Evolutionary conservation across 2,329 filamentous ascomycete species (phyloP).

Genomic region (Penicillium sp.): DNA sequence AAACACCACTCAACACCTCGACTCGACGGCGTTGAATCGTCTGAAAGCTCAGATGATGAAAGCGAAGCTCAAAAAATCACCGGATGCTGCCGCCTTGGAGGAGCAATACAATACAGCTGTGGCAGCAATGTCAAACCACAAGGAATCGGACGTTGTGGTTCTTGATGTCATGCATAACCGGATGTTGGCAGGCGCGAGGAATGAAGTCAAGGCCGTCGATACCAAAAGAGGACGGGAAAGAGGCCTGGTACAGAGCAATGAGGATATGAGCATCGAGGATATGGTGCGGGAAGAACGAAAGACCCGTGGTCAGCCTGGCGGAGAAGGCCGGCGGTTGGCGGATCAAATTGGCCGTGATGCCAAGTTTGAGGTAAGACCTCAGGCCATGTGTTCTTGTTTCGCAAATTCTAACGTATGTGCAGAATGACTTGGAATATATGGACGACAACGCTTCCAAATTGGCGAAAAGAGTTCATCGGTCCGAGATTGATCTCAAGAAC

Average conservation of each 20-base stretch:
- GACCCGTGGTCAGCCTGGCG: constrained; percentile 70
- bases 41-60: constrained; percentile 95
- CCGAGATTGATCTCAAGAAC: constrained; percentile 81
- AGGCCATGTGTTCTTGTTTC: not conserved
- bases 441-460: constrained; percentile 93
- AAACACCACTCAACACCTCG: constrained; percentile 54
- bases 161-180: constrained; percentile 85
- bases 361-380: constrained; percentile 65
- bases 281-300: constrained; percentile 94
- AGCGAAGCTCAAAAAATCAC: constrained; percentile 75
- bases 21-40: constrained; percentile 78
- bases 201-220: constrained; percentile 72
- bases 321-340: constrained; percentile 76
- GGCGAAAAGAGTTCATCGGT: constrained; percentile 80
- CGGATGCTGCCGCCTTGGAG: constrained; percentile 73
- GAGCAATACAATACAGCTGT: constrained; percentile 76
- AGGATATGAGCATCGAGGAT: constrained; percentile 93
- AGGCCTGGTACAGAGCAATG: constrained; percentile 81
- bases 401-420: not conserved
- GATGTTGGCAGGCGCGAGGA: constrained; percentile 70
- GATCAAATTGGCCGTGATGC: constrained; percentile 91
- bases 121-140: constrained; percentile 56
- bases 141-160: constrained; percentile 67
- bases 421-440: constrained; percentile 90
- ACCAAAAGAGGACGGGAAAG: constrained; percentile 80